Evolutionary conservation across 2,329 filamentous ascomycete genomes (phyloP), one percentile per base, ranked within the genome.

Genomic region (Chrysoporthe austroafricana): DNA sequence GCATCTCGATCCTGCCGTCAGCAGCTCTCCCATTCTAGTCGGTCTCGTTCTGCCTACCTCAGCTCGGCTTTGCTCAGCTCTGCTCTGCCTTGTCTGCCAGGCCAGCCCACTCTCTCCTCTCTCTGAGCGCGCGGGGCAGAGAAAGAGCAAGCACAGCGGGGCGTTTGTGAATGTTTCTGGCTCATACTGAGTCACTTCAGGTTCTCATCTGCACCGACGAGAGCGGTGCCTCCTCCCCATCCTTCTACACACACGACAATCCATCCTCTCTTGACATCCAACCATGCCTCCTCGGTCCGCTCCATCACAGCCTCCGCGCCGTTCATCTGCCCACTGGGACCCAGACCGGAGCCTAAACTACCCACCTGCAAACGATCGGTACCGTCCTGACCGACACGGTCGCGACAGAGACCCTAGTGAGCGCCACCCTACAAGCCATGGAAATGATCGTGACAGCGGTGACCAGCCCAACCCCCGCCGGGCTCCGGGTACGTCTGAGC

Each of bases 351-450:
- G 11, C 44, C 44, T 13, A 46, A 18, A 46, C 13, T 46, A 46
- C 44, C 4, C 44, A 18, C 44, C 44, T n/a, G 18, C 7, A 9
- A 39, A 6, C 39, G 54, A 39, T 21, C 16, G 9, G 4, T 57
- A 57, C 54, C 54, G 54, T 8, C 67, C 60, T 11, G 48, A 63
- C 46, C 42, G 34, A 13, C 54, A 42, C 50, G 50, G 59, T 39
- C 42, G 61, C 46, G 59, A 62, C 44, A 34, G 43, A 46, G 50
- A 72, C 67, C 60, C 48, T 70, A 26, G 67, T 70, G 48, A 56
- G 21, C 57, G 36, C 26, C 48, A 36, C 58, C 18, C 32, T 9
- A 59, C 57, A 21, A 43, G 1, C n/a, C 43, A 54, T 16, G 56
- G 42, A 11, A 18, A 36, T 32, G 44, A 64, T 48, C 54, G 58